Conservation (phyloP, 2,329 filamentous ascomycete species). For the Ilyonectria sp. region DNA sequence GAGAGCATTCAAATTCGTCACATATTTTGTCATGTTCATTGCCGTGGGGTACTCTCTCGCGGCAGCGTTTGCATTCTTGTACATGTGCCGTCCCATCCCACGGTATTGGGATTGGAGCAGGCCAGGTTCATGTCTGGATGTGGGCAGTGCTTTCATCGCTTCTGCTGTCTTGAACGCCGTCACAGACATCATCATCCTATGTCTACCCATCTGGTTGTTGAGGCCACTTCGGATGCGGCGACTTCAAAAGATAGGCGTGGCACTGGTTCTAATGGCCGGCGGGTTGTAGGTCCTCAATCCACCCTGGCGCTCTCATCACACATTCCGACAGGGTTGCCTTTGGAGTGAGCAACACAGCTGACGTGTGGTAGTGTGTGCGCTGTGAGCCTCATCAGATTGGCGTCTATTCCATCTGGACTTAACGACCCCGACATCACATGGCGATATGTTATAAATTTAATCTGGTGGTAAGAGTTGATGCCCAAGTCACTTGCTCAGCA, state of each 20-base stretch:
- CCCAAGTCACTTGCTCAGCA: not conserved
- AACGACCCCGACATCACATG: constrained; percentile 12
- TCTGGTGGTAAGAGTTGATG: constrained; percentile 11
- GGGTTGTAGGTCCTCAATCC: constrained; percentile 10
- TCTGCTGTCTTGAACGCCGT: constrained; percentile 5
- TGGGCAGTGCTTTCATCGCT: not conserved
- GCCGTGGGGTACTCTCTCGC: constrained; percentile 5
- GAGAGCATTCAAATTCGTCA: not conserved
- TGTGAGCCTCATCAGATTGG: constrained; percentile 13
- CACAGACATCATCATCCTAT: constrained; percentile 9
- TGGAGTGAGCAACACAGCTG: not conserved
- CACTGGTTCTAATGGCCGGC: constrained; percentile 1
- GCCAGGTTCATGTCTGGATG: constrained; percentile 8
- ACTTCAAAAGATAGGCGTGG: constrained; percentile 16
- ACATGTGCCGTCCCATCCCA: constrained; percentile 17
- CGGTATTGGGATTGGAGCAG: constrained; percentile 7
- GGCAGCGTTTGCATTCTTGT: constrained; percentile 12
- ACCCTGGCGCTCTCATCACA: not conserved
- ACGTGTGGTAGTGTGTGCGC: constrained; percentile 5
- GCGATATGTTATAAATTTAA: constrained; percentile 16
- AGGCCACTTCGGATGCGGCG: constrained; percentile 10
- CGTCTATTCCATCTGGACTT: constrained; percentile 14
- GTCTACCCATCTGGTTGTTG: constrained; percentile 12
- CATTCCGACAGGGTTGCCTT: not conserved
- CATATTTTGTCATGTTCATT: constrained; percentile 17